Conservation (phyloP, 1,284 basidiomycete species). For the Wallemia ichthyophaga region DNA sequence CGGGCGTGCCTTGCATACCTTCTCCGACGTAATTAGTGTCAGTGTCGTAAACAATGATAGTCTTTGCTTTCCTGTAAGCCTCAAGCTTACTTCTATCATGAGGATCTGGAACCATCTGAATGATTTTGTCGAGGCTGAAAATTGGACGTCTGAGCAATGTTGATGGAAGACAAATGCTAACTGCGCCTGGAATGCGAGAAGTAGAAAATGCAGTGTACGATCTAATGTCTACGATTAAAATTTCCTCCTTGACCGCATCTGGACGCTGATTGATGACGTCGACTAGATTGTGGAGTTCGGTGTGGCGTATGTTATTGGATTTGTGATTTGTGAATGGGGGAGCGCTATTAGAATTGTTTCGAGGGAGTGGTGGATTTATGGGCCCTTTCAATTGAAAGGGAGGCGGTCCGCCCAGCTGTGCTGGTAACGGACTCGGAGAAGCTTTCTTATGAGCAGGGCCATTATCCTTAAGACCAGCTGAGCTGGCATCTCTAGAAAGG, state of each 20-base stretch:
- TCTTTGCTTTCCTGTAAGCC: slow-evolving; percentile 24
- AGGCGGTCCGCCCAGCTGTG: background rate
- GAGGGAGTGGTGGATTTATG: background rate
- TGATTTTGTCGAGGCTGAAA: slow-evolving; percentile 41
- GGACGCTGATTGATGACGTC: background rate
- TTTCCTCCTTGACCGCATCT: background rate
- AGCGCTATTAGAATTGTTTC: background rate
- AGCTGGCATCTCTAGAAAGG: background rate
- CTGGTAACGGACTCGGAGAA: background rate
- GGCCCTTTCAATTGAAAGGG: background rate
- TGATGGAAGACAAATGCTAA: slow-evolving; percentile 72
- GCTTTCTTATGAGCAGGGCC: background rate
- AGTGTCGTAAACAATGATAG: slow-evolving; percentile 52
- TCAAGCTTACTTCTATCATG: slow-evolving; percentile 29
- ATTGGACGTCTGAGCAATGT: slow-evolving; percentile 68
- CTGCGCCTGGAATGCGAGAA: slow-evolving; percentile 35
- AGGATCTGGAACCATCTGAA: slow-evolving; percentile 36
- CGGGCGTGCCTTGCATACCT: slow-evolving; percentile 15
- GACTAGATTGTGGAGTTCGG: background rate
- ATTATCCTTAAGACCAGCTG: background rate
- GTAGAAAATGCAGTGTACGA: slow-evolving; percentile 39
- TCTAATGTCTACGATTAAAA: slow-evolving; percentile 54
- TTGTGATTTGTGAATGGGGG: background rate
- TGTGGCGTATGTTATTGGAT: background rate
- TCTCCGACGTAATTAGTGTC: slow-evolving; percentile 32